These are phyloP conservation scores for Magnaporthiopsis rhizophila DNA, from an alignment of 2,329 filamentous ascomycete species.

Conservation along the genomic window DNA sequence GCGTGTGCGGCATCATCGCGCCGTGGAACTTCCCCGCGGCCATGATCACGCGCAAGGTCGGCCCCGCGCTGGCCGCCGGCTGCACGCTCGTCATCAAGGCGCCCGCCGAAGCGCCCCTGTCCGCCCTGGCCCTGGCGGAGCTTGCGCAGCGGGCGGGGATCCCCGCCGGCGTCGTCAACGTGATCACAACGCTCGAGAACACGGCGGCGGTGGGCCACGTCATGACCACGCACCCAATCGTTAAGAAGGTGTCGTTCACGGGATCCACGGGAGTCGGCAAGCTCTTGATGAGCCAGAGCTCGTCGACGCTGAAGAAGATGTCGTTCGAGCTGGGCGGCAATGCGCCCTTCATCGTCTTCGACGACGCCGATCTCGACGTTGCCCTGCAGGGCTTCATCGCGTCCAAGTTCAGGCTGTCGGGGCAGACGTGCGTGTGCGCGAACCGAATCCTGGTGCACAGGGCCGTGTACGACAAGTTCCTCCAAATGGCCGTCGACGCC, in stretches of 20 bases:
- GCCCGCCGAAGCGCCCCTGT: slow-evolving; percentile 63
- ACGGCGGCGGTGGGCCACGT: slow-evolving; percentile 6
- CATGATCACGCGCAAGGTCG: slow-evolving; percentile 38
- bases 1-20: slow-evolving; percentile 59
- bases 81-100: slow-evolving; percentile 65
- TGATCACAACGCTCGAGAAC: slow-evolving; percentile 11
- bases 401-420: slow-evolving; percentile 22
- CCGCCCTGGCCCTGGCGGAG: slow-evolving; percentile 56
- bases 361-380: slow-evolving; percentile 52
- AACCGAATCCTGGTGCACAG: slow-evolving; percentile 18
- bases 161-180: slow-evolving; percentile 51
- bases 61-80: slow-evolving; percentile 54
- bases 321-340: slow-evolving; percentile 62
- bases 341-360: slow-evolving; percentile 51
- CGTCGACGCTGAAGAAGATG: slow-evolving; percentile 54
- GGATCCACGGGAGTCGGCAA: slow-evolving; percentile 53
- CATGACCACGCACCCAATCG: slow-evolving; percentile 8
- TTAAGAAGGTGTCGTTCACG: slow-evolving; percentile 55
- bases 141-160: slow-evolving; percentile 58
- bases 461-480: slow-evolving; percentile 14
- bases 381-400: slow-evolving; percentile 46
- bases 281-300: slow-evolving; percentile 48
- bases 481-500: slow-evolving; percentile 12
- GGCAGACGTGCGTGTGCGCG: slow-evolving; percentile 55
- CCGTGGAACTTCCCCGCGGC: slow-evolving; percentile 56